These are phyloP conservation scores for Takashimella koratensis DNA, from an alignment of 1,284 basidiomycete genomes.

Conservation along the genomic window DNA sequence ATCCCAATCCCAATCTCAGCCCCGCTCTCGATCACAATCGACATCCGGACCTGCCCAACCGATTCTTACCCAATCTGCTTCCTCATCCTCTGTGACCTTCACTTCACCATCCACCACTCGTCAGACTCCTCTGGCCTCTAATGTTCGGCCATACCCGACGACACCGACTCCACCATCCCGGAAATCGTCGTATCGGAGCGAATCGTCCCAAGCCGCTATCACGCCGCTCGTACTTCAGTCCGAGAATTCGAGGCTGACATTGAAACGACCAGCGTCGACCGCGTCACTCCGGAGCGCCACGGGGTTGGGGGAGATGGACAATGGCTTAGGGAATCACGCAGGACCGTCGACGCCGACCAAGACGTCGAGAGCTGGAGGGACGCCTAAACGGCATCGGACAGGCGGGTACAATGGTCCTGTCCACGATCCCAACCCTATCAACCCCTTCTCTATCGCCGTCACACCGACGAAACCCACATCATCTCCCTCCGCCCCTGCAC, in stretches of 20 bases:
- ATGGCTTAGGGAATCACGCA: not conserved
- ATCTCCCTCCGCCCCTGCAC: not conserved
- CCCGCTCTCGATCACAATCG: constrained; percentile 4
- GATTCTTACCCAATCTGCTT: constrained; percentile 5
- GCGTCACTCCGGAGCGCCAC: too few relatives aligned
- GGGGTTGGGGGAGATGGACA: too few relatives aligned
- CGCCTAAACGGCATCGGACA: not conserved
- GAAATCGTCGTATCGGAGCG: constrained; percentile 1
- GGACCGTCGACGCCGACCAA: not conserved
- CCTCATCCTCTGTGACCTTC: constrained; percentile 18
- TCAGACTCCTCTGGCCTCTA: not conserved
- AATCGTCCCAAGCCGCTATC: too few relatives aligned
- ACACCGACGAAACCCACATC: constrained; percentile 16
- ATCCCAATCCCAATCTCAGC: constrained; percentile 4
- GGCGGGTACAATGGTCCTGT: constrained; percentile 34
- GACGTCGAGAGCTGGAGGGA: not conserved
- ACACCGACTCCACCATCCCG: constrained; percentile 34
- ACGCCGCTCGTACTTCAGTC: too few relatives aligned
- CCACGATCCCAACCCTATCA: constrained; percentile 38
- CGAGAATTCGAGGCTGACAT: too few relatives aligned
- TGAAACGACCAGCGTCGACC: constrained; percentile 17
- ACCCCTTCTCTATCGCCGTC: constrained; percentile 33
- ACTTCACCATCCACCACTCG: constrained; percentile 4
- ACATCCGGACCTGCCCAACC: not conserved
- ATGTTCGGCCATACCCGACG: constrained; percentile 21